phyloP scores from a whole-genome alignment of 192 early-diverging fungal species.

The Glomus cerebriforme region DNA sequence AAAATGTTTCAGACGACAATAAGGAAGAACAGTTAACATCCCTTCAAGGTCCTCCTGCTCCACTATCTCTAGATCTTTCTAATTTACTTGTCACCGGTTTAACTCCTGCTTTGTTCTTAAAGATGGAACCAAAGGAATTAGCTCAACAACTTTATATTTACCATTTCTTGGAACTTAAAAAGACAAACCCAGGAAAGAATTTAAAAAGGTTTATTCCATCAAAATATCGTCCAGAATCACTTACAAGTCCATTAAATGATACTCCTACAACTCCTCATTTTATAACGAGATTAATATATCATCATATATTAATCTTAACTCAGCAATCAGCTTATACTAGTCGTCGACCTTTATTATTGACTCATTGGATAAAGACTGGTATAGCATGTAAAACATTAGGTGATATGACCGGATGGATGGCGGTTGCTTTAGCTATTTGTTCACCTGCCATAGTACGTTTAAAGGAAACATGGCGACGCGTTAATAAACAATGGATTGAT shows the following conservation, averaged over 20 bases:
- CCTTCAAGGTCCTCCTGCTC: neutral
- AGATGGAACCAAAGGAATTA: slow-evolving; percentile 59
- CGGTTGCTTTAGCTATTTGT: slow-evolving; percentile 68
- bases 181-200: slow-evolving; percentile 10
- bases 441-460: slow-evolving; percentile 66
- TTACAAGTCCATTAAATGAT: slow-evolving; percentile 39
- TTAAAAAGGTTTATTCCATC: slow-evolving; percentile 40
- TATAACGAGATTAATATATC: slow-evolving; percentile 64
- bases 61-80: slow-evolving; percentile 43
- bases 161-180: slow-evolving; percentile 47
- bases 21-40: neutral
- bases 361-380: slow-evolving; percentile 72
- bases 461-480: slow-evolving; percentile 70
- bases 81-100: slow-evolving; percentile 61
- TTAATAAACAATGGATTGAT: slow-evolving; percentile 48
- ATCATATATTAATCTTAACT: slow-evolving; percentile 63
- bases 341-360: slow-evolving; percentile 55
- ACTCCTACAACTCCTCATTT: slow-evolving; percentile 67
- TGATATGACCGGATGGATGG: slow-evolving; percentile 66
- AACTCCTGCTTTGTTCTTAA: slow-evolving; percentile 62
- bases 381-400: slow-evolving; percentile 53
- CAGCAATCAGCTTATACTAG: slow-evolving; percentile 50
- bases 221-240: slow-evolving; percentile 36
- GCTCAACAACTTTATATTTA: slow-evolving; percentile 71
- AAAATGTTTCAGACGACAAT: neutral